Base-by-base conservation (phyloP, 257 asterid species). In the Mentha longifolia region DNA sequence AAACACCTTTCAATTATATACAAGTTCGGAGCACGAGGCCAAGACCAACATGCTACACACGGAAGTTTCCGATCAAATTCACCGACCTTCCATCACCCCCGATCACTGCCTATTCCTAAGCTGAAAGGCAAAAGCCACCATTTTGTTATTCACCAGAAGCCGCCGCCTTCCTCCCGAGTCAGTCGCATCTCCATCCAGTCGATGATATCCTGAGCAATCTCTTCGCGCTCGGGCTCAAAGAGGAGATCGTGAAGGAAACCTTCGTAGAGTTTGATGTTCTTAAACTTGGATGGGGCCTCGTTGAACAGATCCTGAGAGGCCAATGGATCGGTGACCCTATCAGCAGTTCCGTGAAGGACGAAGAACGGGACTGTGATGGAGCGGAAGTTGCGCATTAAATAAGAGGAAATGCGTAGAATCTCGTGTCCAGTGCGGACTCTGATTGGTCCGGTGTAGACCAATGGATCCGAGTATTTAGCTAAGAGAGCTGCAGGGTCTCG, bases 401-500 rank as follows among this genome's bases (percentile, higher is more conserved):
- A 88, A 4, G 96, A 72, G 0, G 99, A 80, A 76, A 95, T 88
- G 71, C 99, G 99, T 62, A 95, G 43, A 63, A 95, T 95, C 84
- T 95, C 99, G 41, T 95, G 99, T 31, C 98, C 99, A 2, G 98
- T 95, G 45, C 99, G 91, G 77, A 95, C 87, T 85, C 98, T 84
- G 61, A 95, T 85, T 0, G 99, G 97, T 22, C 99, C 99, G 0
- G 98, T 92, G 75, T 95, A 95, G 81, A 95, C 99, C 79, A 95
- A 76, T 0, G 99, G 99, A 76, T 95, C 99, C 3, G 99, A 88
- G 85, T 95, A 95, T 77, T 95, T 95, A 57, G 99, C 99, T 76
- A 80, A 50, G 41, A 95, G 92, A 9, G 91, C 91, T 22, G 82
- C 86, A 10, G 99, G 99, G 67, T 95, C 99, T 55, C 99, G 83